Evolutionary conservation across 805 yeast species (phyloP), one percentile per base, ranked within the genome.

Genomic region (Saccharomyces jurei): DNA sequence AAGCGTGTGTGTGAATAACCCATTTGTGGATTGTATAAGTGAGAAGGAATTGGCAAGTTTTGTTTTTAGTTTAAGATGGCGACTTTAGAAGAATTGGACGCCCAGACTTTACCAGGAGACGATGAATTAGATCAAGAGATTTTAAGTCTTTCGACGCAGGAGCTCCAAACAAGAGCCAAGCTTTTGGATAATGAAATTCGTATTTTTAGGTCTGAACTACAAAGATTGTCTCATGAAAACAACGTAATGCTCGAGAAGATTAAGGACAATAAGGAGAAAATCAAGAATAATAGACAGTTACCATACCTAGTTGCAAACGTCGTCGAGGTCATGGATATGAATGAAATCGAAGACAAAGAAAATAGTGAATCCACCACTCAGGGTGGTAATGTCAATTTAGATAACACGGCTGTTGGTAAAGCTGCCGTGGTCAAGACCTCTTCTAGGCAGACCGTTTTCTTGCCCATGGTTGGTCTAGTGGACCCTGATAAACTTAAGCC

Each of bases 391-490:
- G 87, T 90, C 49, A 97, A 94, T 71, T 75, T 89, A 62, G 97
- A 94, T 67, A 87, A 97, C 49, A 81, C 95, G 11, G 83, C 96
- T 58, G 81, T 82, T 48, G 98, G 99, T 6, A 90, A 92, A 73
- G 89, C 96, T n/a, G 99, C 99, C 1, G 99, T 94, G 41, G 88
- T 94, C 58, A 94, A 94, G 73, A 94, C 99, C 0, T 89, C 97
- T 0, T 94, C 99, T 9, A 83, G 99, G 67, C 99, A 94, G 69
- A 94, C 99, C 2, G 96, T 94, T 32, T 94, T 94, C 65, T 76
- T 94, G 68, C 99, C 99, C 36, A 81, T 94, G 73, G 87, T 94
- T 55, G 99, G 99, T 22, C 76, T 94, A 52, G 99, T 94, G 22
- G 97, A 91, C 63, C 91, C 97, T 1, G 84, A 82, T 49, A 81